Conservation (phyloP, 192 early-diverging fungal genomes). For the Coemansia sp. region DNA sequence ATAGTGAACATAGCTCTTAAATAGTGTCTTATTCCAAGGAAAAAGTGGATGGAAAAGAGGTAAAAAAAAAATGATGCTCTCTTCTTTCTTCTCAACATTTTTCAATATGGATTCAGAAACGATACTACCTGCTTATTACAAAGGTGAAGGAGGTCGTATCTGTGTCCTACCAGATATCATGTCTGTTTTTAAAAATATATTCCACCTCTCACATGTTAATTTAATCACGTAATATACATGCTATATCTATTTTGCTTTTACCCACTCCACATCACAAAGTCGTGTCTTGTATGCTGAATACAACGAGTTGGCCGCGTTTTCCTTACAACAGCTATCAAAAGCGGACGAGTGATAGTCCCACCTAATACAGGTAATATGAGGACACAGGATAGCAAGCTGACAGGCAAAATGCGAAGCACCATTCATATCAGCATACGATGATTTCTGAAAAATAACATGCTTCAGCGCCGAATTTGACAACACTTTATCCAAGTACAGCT, state of each 20-base stretch:
- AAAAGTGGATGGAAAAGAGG: too few relatives aligned
- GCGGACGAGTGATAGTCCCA: constrained; percentile 15
- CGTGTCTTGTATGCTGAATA: constrained; percentile 10
- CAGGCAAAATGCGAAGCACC: constrained; percentile 21
- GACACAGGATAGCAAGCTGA: constrained; percentile 19
- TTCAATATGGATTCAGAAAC: too few relatives aligned
- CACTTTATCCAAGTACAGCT: background rate
- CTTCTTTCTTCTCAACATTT: too few relatives aligned
- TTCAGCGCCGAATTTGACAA: background rate
- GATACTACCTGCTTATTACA: too few relatives aligned
- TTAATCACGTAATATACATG: background rate
- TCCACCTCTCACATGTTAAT: background rate
- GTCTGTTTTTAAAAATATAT: too few relatives aligned
- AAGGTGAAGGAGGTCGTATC: too few relatives aligned
- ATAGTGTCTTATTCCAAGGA: too few relatives aligned
- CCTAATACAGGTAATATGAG: constrained; percentile 8
- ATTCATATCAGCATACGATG: constrained; percentile 13
- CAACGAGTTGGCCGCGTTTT: background rate
- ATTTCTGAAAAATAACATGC: constrained; percentile 19
- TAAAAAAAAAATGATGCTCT: too few relatives aligned
- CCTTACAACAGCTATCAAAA: constrained; percentile 13
- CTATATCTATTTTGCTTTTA: constrained; percentile 1
- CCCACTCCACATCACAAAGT: constrained; percentile 17
- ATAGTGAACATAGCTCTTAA: too few relatives aligned
- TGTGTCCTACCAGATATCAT: too few relatives aligned